Evolutionary conservation across 1,284 basidiomycete species (phyloP).

Genomic region (Austropuccinia psidii): DNA sequence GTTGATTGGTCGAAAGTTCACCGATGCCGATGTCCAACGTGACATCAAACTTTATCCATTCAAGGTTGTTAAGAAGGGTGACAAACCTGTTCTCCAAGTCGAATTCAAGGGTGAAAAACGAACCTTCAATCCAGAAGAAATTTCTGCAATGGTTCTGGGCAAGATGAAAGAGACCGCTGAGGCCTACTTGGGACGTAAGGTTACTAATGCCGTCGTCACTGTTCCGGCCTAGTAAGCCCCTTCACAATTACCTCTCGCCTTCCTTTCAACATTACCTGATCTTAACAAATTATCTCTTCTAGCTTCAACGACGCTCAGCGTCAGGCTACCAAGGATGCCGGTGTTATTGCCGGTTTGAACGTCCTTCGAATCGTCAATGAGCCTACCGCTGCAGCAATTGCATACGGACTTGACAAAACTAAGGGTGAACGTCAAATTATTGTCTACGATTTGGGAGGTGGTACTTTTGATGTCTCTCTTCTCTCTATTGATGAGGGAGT

Average conservation of each 20-base stretch:
- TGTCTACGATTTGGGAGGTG: conserved; percentile 47
- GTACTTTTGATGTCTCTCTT: conserved; percentile 49
- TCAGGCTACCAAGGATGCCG: conserved; percentile 97
- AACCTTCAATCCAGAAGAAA: conserved; percentile 63
- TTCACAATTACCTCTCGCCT: conserved; percentile 19
- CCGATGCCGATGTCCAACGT: conserved; percentile 52
- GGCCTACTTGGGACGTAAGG: conserved; percentile 91
- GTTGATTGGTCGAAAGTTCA: conserved; percentile 62
- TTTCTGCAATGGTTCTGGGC: conserved; percentile 83
- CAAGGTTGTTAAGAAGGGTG: conserved; percentile 51
- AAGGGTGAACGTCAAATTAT: conserved; percentile 88
- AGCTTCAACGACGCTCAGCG: conserved; percentile 98
- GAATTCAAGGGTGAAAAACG: conserved; percentile 44
- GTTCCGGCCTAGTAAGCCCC: conserved; percentile 69
- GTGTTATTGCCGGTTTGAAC: conserved; percentile 88
- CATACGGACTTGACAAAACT: conserved; percentile 97
- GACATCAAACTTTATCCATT: conserved; percentile 57
- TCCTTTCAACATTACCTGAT: neutral
- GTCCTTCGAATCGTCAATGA: conserved; percentile 99
- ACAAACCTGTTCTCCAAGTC: conserved; percentile 46
- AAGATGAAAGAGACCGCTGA: conserved; percentile 99
- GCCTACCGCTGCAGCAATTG: conserved; percentile 78
- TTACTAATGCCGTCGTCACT: conserved; percentile 95
- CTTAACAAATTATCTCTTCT: conserved; percentile 17
- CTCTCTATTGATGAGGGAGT: conserved; percentile 48